A percentile compares a stretch with the other conserved stretches of the same genome.
phyloP scores from a whole-genome alignment of 495 filamentous ascomycete species.

The Podospora bellae-mahoneyi region DNA sequence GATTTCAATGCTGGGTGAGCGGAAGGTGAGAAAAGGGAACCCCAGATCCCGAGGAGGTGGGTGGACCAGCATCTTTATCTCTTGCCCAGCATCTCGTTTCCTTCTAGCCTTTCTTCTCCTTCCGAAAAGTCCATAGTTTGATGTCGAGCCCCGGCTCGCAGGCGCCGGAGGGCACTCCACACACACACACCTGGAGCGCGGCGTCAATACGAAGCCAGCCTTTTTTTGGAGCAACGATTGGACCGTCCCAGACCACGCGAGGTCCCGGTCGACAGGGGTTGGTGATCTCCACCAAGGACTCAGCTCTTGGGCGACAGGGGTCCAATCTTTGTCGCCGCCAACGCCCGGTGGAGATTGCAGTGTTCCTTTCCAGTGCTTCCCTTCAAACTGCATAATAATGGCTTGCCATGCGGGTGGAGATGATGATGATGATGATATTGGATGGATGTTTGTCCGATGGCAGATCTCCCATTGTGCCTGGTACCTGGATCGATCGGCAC shows the following conservation, averaged over 20 bases:
- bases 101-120: background rate
- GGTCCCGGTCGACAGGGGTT: background rate
- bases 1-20: conserved; percentile 5
- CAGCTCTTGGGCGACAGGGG: background rate
- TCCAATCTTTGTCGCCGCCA: background rate
- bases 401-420: background rate
- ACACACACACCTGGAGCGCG: background rate
- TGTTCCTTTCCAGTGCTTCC: background rate
- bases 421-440: background rate
- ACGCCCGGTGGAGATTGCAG: background rate
- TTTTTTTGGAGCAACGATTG: conserved; percentile 3
- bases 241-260: conserved; percentile 3
- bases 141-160: background rate
- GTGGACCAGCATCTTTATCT: conserved; percentile 8
- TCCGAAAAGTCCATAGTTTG: conserved; percentile 4
- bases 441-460: background rate
- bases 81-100: background rate
- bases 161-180: conserved; percentile 6
- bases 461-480: background rate
- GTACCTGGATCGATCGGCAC: background rate
- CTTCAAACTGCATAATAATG: too few relatives aligned
- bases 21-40: conserved; percentile 1
- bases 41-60: background rate
- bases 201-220: conserved; percentile 14
- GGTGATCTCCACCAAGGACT: background rate